phyloP scores from a whole-genome alignment of 495 filamentous ascomycete genomes.

The Apiosordaria backusii region DNA sequence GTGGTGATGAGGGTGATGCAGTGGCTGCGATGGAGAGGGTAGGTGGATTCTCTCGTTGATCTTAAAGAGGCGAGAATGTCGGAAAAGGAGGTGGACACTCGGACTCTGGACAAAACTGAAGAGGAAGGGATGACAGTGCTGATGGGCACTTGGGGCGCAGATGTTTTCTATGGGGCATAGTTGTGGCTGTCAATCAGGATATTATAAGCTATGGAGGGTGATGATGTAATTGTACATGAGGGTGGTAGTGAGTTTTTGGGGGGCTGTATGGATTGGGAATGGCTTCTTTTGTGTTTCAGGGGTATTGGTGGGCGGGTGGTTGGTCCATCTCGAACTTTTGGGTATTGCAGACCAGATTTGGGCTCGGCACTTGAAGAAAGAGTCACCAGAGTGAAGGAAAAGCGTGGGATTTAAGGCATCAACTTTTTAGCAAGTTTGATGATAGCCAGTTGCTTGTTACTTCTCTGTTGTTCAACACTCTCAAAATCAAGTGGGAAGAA shows the following conservation, averaged over 20 bases:
- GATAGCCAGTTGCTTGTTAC: too few species aligned
- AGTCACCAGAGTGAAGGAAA: too few species aligned
- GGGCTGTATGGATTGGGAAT: neutral
- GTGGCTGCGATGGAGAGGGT: neutral
- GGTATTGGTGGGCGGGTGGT: neutral
- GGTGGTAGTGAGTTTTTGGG: too few species aligned
- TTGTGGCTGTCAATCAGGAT: neutral
- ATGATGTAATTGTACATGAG: constrained; percentile 29
- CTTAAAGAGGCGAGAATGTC: neutral
- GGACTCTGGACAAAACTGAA: neutral
- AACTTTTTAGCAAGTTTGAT: too few species aligned
- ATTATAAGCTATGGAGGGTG: neutral
- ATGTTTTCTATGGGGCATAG: neutral
- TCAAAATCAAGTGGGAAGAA: too few species aligned
- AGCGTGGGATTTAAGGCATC: too few species aligned
- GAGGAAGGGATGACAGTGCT: neutral
- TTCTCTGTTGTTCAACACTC: too few species aligned
- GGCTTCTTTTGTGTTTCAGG: neutral
- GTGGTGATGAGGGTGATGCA: neutral
- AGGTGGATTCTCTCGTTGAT: neutral
- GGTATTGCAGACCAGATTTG: neutral
- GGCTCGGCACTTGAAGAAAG: too few species aligned
- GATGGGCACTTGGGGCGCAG: neutral
- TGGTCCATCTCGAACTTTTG: neutral
- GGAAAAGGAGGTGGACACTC: neutral